Evolutionary conservation across 202 grass and related monocot genomes (phyloP).

Genomic region (Panicum hallii): DNA sequence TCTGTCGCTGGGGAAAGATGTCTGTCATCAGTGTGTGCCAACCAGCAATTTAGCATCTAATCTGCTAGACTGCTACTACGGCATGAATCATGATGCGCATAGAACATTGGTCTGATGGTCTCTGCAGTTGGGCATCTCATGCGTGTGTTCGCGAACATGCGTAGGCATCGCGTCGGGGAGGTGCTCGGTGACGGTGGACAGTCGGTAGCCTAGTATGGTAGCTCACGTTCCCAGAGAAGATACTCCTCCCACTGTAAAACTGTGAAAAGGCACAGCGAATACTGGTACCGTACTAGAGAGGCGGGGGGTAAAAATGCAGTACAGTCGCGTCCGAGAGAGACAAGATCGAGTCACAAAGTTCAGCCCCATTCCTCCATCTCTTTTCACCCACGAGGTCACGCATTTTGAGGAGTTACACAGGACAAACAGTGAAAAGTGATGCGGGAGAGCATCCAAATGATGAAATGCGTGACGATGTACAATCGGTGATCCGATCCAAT

Average conservation of each 20-base stretch:
- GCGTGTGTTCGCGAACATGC: neutral
- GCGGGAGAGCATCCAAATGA: neutral
- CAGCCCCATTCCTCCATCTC: neutral
- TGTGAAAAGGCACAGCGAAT: neutral
- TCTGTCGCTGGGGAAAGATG: neutral
- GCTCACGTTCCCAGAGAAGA: conserved; percentile 19
- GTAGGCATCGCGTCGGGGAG: neutral
- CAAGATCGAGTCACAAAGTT: conserved; percentile 39
- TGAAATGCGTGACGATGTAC: neutral
- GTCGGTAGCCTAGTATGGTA: neutral
- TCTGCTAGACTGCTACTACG: neutral
- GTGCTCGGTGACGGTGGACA: neutral
- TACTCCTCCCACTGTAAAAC: neutral
- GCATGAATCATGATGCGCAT: neutral
- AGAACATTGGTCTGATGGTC: neutral
- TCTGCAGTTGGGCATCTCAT: neutral
- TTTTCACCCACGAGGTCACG: conserved; percentile 45
- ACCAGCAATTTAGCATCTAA: conserved; percentile 2
- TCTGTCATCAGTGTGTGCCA: neutral
- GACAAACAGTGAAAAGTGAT: conserved; percentile 6
- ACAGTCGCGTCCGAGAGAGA: conserved; percentile 7
- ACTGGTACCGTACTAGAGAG: neutral
- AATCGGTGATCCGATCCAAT: neutral
- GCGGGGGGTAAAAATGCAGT: neutral
- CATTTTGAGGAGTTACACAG: conserved; percentile 41